Evolutionary conservation across 768 basidiomycete species (phyloP), one percentile per base, ranked within the genome.

Genomic region (Leucosporidium creatinivorum): DNA sequence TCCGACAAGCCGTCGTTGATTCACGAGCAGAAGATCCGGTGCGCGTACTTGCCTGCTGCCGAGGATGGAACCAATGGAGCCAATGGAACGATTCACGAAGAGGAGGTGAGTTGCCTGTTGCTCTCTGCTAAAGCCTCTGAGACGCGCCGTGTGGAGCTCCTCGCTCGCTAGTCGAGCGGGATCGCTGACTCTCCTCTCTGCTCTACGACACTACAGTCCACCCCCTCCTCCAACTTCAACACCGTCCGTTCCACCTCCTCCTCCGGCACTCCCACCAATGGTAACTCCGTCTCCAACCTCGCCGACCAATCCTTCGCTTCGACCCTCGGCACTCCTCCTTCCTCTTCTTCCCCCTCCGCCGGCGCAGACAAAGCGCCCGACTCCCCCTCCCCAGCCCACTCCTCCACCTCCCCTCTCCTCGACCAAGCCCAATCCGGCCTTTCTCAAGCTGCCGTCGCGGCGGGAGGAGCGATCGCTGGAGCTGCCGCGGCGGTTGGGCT

Each of bases 21-120:
- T 39, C 84, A 91, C 79, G 93, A 97, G 71, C 94, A 98, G 77
- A 98, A 98, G 80, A 84, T 99, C 67, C 85, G 88, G 69, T 93
- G 96, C 55, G 84, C 85, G 1, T 99, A 94, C 79, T 81, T 97
- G 49, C 89, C 92, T 31, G 84, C 90, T 2, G 92, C 92, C 73
- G 92, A 91, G 26, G 85, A 88, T 70, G 81, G 26, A 12, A 33
- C 60, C 30, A 21, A 23, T 26, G 47, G 7, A 8, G 48, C 48
- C 1, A 52, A 23, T 52, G 23, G 23, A 23, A 23, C 51, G 26
- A 52, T 52, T n/a, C 51, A 52, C 6, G 51, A 52, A 21, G 51
- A 52, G 21, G 51, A 52, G 51, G 51, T 52, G 26, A 23, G 51
- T 7, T n/a, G n/a, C n/a, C 3, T n/a, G n/a, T n/a, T n/a, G n/a